Conservation (phyloP, 2,329 filamentous ascomycete species). For the Scolecobasidium constrictum region DNA sequence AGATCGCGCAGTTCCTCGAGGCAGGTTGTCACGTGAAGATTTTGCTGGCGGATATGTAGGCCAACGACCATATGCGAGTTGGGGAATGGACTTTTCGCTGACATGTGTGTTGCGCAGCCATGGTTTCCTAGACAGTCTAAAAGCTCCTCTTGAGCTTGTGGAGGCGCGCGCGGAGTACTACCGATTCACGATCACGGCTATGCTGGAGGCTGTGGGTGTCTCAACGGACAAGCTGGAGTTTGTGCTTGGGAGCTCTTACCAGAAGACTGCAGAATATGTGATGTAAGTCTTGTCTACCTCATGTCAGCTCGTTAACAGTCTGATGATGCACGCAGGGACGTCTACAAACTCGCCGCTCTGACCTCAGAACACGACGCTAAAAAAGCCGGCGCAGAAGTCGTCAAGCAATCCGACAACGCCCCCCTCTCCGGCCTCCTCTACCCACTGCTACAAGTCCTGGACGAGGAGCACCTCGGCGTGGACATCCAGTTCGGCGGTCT, state of each 20-base stretch:
- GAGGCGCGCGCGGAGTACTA: constrained; percentile 78
- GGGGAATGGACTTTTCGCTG: constrained; percentile 49
- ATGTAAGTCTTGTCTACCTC: no score
- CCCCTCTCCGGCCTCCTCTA: constrained; percentile 67
- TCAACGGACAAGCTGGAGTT: constrained; percentile 71
- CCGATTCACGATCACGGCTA: constrained; percentile 58
- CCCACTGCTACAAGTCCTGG: constrained; percentile 74
- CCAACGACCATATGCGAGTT: not conserved
- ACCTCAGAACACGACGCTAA: constrained; percentile 72
- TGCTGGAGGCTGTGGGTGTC: constrained; percentile 69
- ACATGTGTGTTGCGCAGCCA: no score
- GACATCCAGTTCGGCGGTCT: constrained; percentile 74
- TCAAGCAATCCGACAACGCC: constrained; percentile 79
- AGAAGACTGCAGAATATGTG: constrained; percentile 55
- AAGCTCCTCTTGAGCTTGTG: constrained; percentile 81
- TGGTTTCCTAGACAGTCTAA: constrained; percentile 72
- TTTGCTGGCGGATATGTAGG: constrained; percentile 44
- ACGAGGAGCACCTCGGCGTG: constrained; percentile 61
- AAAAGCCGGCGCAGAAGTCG: constrained; percentile 84
- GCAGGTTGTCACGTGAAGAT: constrained; percentile 77
- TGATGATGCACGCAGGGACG: constrained; percentile 35
- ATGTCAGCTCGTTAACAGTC: no score
- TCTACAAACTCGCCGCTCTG: constrained; percentile 63
- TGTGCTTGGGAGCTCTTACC: constrained; percentile 75
- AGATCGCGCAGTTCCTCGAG: constrained; percentile 77